phyloP scores from a whole-genome alignment of 352 stramenopile species.

The Phytophthora hibernalis region DNA sequence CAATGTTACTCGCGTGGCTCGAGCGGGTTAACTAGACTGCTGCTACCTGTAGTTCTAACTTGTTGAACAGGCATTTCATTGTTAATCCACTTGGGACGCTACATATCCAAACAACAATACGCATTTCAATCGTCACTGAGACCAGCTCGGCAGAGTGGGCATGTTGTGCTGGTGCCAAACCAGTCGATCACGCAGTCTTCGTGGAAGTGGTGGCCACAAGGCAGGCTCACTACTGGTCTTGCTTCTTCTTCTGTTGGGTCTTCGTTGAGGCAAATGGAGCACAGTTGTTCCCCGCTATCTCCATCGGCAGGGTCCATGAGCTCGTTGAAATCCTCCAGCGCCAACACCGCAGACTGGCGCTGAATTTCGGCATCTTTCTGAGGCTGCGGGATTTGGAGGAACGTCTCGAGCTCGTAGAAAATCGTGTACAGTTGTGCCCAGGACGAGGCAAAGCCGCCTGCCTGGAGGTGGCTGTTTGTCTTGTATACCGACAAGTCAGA shows the following conservation, averaged over 20 bases:
- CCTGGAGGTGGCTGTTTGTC: conserved; percentile 32
- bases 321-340: conserved; percentile 55
- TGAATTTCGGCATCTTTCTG: conserved; percentile 55
- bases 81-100: background rate
- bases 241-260: conserved; percentile 34
- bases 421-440: conserved; percentile 37
- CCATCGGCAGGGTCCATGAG: background rate
- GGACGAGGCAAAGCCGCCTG: conserved; percentile 27
- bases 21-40: conserved; percentile 20
- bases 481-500: conserved; percentile 61
- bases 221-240: conserved; percentile 47
- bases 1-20: conserved; percentile 38
- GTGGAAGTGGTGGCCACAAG: conserved; percentile 68
- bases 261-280: conserved; percentile 63
- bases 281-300: conserved; percentile 26
- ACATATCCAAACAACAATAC: background rate
- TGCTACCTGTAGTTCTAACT: background rate
- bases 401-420: conserved; percentile 45
- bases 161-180: conserved; percentile 68
- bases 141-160: conserved; percentile 58
- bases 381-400: conserved; percentile 54
- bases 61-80: background rate
- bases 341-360: conserved; percentile 50
- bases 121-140: background rate
- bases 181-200: conserved; percentile 78